A percentile compares a stretch with the other conserved stretches of the same genome.
phyloP scores from a whole-genome alignment of 768 basidiomycete species.

The Mycena maculata region DNA sequence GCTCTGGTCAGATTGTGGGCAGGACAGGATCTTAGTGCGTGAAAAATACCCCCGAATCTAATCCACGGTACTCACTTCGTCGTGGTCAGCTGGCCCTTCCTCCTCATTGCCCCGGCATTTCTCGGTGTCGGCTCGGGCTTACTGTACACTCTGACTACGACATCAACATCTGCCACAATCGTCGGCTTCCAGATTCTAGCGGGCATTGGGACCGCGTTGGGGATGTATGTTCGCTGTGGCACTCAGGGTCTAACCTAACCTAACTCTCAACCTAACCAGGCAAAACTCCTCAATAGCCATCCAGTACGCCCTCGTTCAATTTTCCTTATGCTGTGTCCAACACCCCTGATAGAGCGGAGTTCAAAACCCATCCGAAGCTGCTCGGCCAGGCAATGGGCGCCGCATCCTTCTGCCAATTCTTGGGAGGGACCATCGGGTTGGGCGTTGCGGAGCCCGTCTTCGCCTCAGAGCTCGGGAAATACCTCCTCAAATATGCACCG shows the following conservation, averaged over 20 bases:
- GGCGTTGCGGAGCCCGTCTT: conserved; percentile 27
- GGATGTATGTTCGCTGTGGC: too few relatives aligned
- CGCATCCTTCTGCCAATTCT: conserved; percentile 18
- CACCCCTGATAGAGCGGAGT: conserved; percentile 16
- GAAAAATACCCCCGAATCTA: background rate
- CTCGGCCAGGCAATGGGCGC: conserved; percentile 22
- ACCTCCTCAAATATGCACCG: conserved; percentile 17
- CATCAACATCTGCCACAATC: conserved; percentile 4
- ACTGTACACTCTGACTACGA: conserved; percentile 6
- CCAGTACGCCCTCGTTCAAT: conserved; percentile 3
- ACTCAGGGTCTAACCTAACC: too few relatives aligned
- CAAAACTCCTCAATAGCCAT: conserved; percentile 20
- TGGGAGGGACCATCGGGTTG: conserved; percentile 25
- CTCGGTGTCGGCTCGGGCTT: conserved; percentile 25
- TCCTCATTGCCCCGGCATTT: conserved; percentile 15
- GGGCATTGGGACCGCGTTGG: conserved; percentile 16
- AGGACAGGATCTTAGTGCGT: conserved; percentile 26
- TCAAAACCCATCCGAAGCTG: conserved; percentile 10
- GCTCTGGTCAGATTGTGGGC: conserved; percentile 4
- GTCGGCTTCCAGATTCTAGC: conserved; percentile 22
- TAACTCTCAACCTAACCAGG: too few relatives aligned
- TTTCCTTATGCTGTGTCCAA: background rate
- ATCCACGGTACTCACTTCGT: too few relatives aligned
- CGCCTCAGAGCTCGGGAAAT: conserved; percentile 15
- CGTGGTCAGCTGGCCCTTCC: conserved; percentile 22